phyloP scores from a whole-genome alignment of 192 early-diverging fungal genomes.

The Helicostylum pulchrum region DNA sequence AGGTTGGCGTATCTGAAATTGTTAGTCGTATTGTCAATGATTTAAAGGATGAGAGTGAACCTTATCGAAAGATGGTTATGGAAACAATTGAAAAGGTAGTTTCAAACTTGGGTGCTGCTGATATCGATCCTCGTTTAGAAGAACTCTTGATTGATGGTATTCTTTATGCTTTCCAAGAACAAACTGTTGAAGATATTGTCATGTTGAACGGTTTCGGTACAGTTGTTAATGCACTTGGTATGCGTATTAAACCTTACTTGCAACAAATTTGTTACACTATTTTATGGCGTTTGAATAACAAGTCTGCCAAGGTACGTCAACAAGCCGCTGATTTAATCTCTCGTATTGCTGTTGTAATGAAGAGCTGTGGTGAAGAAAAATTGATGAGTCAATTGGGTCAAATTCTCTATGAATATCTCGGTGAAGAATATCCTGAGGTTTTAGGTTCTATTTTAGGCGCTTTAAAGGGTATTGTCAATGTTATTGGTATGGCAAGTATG shows the following conservation, averaged over 20 bases:
- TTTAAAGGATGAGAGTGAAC: constrained; percentile 93
- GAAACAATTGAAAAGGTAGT: constrained; percentile 89
- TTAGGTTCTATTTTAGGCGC: constrained; percentile 91
- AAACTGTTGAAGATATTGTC: constrained; percentile 86
- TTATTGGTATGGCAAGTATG: constrained; percentile 98
- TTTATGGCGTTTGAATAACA: constrained; percentile 97
- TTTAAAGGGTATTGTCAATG: constrained; percentile 93
- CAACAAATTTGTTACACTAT: constrained; percentile 93
- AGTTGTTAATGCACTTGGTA: constrained; percentile 86
- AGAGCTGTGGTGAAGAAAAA: constrained; percentile 92
- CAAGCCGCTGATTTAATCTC: constrained; percentile 97
- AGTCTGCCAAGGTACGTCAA: constrained; percentile 90
- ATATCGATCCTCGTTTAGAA: constrained; percentile 89
- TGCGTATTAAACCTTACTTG: constrained; percentile 88
- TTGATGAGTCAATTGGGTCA: constrained; percentile 89
- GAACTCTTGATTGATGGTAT: constrained; percentile 96
- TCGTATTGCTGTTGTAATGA: constrained; percentile 91
- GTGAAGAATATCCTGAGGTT: constrained; percentile 99
- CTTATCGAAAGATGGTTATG: constrained; percentile 97
- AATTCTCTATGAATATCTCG: constrained; percentile 96
- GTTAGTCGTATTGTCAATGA: constrained; percentile 83
- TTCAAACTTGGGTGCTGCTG: constrained; percentile 75
- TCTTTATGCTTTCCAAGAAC: constrained; percentile 98
- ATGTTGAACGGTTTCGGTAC: constrained; percentile 97
- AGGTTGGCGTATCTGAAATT: constrained; percentile 91